These are phyloP conservation scores for Alnus rubra DNA, from an alignment of 306 rosid genomes.

Conservation along the genomic window DNA sequence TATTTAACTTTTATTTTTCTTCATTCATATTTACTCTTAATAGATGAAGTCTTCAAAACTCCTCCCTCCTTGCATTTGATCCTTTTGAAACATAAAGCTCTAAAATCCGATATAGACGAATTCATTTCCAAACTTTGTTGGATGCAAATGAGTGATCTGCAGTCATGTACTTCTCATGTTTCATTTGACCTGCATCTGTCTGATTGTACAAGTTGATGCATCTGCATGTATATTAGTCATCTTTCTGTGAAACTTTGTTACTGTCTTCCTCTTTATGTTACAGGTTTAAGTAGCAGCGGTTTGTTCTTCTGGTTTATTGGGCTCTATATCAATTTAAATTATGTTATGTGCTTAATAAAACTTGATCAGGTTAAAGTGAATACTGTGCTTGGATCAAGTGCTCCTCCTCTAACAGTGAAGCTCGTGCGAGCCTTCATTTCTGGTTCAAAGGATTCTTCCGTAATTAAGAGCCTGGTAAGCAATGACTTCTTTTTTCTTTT, in stretches of 20 bases:
- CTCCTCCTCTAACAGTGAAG: conserved; percentile 85
- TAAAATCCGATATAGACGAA: not conserved
- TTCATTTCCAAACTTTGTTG: not conserved
- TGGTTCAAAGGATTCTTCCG: conserved; percentile 59
- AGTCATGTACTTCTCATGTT: not conserved
- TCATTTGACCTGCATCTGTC: not conserved
- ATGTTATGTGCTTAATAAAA: not conserved
- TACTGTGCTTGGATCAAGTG: conserved; percentile 90
- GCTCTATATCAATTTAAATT: not conserved
- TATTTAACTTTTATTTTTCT: no score
- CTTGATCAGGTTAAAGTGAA: conserved; percentile 75
- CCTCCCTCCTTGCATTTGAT: not conserved
- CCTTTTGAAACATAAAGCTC: not conserved
- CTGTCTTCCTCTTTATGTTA: not conserved
- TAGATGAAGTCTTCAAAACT: not conserved
- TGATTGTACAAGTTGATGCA: not conserved
- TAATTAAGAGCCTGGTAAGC: conserved; percentile 65
- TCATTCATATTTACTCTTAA: no score
- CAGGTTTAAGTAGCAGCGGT: not conserved
- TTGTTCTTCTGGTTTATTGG: conserved; percentile 1
- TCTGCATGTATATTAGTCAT: not conserved
- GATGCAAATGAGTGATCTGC: not conserved
- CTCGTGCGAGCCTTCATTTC: conserved; percentile 64
- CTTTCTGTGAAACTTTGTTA: not conserved
- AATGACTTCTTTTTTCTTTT: conserved; percentile 23